Base-by-base conservation (phyloP, 2,329 filamentous ascomycete genomes). In the Xylariales sp. region DNA sequence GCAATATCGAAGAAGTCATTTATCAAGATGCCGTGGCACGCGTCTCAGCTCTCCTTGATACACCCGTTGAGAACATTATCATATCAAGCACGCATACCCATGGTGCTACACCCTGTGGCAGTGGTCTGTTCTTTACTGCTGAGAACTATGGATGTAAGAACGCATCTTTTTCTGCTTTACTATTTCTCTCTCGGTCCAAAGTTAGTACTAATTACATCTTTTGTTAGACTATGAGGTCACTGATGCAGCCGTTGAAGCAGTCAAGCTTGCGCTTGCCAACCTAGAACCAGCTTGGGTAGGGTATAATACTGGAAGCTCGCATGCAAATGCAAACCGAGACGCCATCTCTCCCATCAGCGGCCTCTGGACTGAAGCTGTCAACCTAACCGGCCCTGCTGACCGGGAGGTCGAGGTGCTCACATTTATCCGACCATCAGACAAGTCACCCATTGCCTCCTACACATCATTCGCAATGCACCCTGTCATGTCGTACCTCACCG, bases 371-470 rank as follows among this genome's bases (percentile, higher is more conserved):
- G 28, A 29, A 29, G 28, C 28, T 16, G n/a, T 29, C n/a, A 14
- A 29, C 28, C 12, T 29, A 16, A 29, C 28, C 17, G 28, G n/a
- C 14, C 28, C 28, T 14, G 28, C 28, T 14, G 28, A 29, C 17
- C 28, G 28, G n/a, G 28, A 29, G 7, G 28, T 29, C 28, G 28
- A 29, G 13, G 28, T 29, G 8, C 13, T 29, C 8, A 29, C 28
- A 16, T 29, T 29, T 29, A 29, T 29, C 17, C 28, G 28, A 8
- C 28, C 28, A n/a, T 29, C 28, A n/a, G 28, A 29, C 28, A 29
- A 29, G 28, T 29, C 28, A 15, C 28, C 28, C 28, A 29, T 29
- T n/a, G 28, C 28, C 5, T 29, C 28, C 5, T 29, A 14, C 28
- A 29, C 28, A 14, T 29, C 28, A 14, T 29, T 6, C 28, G 28